These are phyloP conservation scores for Curvularia eragrostidis DNA, from an alignment of 2,329 filamentous ascomycete genomes.

Conservation along the genomic window DNA sequence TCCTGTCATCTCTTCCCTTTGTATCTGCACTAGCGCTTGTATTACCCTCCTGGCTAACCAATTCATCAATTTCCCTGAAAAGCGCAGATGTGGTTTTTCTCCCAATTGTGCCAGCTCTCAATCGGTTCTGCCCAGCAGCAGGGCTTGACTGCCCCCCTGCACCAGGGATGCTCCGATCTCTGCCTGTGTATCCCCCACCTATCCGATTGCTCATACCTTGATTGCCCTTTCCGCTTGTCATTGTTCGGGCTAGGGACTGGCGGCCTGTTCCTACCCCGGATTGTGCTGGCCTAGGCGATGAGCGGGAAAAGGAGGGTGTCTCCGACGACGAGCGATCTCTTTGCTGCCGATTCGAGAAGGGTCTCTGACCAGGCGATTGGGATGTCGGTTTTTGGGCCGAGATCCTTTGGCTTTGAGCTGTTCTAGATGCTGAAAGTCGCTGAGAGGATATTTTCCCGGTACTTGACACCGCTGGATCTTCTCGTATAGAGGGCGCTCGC, in stretches of 20 bases:
- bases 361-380: slow-evolving; percentile 4
- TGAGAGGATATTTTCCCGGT: background rate
- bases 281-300: slow-evolving; percentile 15
- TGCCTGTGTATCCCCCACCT: slow-evolving; percentile 1
- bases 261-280: slow-evolving; percentile 14
- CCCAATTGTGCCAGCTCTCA: background rate
- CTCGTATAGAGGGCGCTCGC: slow-evolving; percentile 1
- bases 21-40: background rate
- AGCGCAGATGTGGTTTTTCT: slow-evolving; percentile 38
- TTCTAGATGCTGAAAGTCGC: background rate
- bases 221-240: slow-evolving; percentile 28
- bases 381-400: slow-evolving; percentile 5
- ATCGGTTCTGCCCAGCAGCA: background rate
- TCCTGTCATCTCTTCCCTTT: background rate
- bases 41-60: slow-evolving; percentile 24
- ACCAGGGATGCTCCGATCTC: background rate
- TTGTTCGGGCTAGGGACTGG: slow-evolving; percentile 28
- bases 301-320: slow-evolving; percentile 3
- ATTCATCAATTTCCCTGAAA: slow-evolving; percentile 38
- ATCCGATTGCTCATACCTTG: slow-evolving; percentile 22
- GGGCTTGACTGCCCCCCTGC: background rate
- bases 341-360: slow-evolving; percentile 1
- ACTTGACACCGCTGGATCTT: slow-evolving; percentile 12
- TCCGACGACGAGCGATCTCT: slow-evolving; percentile 11
- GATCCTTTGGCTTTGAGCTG: background rate